These are phyloP conservation scores for Quercus variabilis DNA, from an alignment of 306 rosid genomes.

Conservation along the genomic window DNA sequence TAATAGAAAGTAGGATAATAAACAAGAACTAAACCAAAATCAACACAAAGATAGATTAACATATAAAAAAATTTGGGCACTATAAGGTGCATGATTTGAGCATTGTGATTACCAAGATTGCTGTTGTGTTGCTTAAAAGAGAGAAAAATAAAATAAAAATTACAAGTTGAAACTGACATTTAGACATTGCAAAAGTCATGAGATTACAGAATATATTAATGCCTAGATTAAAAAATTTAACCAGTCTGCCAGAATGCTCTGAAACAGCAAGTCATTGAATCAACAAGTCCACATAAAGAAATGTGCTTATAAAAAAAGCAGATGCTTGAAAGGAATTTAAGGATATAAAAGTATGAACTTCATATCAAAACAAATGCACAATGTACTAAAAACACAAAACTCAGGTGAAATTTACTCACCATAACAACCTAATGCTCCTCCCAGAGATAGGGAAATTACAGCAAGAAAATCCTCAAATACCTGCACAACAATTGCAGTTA, in stretches of 20 bases:
- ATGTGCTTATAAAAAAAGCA: neutral
- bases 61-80: neutral
- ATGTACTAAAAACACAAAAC: neutral
- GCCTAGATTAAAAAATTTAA: neutral
- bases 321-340: neutral
- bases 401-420: constrained; percentile 37
- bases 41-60: neutral
- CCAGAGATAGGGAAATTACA: constrained; percentile 35
- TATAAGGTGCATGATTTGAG: neutral
- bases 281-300: neutral
- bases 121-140: neutral
- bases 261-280: neutral
- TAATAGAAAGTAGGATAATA: neutral
- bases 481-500: constrained; percentile 36
- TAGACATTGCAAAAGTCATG: neutral
- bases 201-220: neutral
- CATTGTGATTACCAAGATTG: no score
- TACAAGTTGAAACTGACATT: neutral
- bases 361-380: neutral
- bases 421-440: constrained; percentile 61
- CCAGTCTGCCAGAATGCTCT: neutral
- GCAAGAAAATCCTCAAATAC: constrained; percentile 57
- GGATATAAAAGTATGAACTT: neutral
- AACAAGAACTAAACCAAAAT: neutral
- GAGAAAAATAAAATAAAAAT: neutral